Base-by-base conservation (phyloP, 75 land plant genomes). In the Cupressus sempervirens region DNA sequence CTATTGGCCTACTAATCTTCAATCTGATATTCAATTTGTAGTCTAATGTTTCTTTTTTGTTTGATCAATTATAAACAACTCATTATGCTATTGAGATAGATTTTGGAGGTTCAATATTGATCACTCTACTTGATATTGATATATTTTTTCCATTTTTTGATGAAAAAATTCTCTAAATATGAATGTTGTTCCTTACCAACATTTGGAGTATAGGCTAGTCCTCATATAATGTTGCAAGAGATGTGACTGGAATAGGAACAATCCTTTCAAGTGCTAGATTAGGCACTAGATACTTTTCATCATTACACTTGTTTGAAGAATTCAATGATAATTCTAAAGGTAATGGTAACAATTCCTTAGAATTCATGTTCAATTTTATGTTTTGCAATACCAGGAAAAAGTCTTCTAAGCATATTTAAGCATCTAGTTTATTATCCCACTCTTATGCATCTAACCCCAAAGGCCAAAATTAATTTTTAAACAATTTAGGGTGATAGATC, bases 191-290 rank as follows among this genome's bases (percentile, higher is more conserved):
- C 7, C 16, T 75, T 75, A 75, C 77, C 18, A 35, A 18, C 77
- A 75, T 75, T 75, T 75, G 8, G 38, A 20, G 77, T 38, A 75
- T 75, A 16, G 77, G 77, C 43, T 75, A 43, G 41, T 75, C 77
- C 43, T 23, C 77, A 16, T 75, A 3, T 75, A 75, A 75, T 36
- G 77, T 20, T 75, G 77, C 41, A 75, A 36, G 40, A 75, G 77
- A 75, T 75, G 77, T 75, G 8, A 75, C 18, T 18, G 41, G 40
- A 75, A 40, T 36, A 16, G 41, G 20, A 75, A 36, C 43, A 16
- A 9, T 15, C 77, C 16, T 38, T 16, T 75, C 41, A 75, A 43
- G 77, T 38, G 41, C 8, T 35, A 12, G 4, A 75, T 15, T 75
- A 75, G 43, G 77, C 77, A 4, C 38, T 13, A 2, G 34, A 16